Percentiles rank a stretch among this genome's conserved stretches.
These are phyloP conservation scores for Pythium aquatile DNA, from an alignment of 352 stramenopile genomes.

Conservation along the genomic window DNA sequence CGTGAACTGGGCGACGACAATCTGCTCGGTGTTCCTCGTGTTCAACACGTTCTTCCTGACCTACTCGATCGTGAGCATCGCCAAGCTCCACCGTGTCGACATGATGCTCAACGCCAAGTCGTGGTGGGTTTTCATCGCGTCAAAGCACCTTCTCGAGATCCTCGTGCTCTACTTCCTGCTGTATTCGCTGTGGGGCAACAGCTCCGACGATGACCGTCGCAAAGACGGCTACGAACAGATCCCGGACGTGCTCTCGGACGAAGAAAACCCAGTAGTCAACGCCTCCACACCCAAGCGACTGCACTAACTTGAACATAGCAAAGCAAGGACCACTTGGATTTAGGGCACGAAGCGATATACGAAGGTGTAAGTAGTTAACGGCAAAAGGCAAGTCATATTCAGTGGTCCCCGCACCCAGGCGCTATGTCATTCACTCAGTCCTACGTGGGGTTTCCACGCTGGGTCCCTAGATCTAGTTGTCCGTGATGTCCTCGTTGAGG, in stretches of 20 bases:
- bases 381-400: constrained; percentile 14
- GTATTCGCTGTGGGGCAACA: constrained; percentile 92
- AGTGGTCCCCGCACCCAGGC: neutral
- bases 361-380: neutral
- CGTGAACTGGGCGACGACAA: constrained; percentile 95
- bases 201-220: constrained; percentile 55
- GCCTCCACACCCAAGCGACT: constrained; percentile 25
- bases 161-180: constrained; percentile 94
- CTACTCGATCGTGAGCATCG: constrained; percentile 82
- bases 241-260: constrained; percentile 62
- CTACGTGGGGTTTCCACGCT: neutral
- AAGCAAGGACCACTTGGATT: neutral
- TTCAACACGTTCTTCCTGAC: constrained; percentile 87
- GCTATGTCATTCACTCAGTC: neutral
- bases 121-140: constrained; percentile 93
- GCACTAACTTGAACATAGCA: constrained; percentile 18
- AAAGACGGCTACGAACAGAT: constrained; percentile 82
- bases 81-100: constrained; percentile 84
- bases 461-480: constrained; percentile 38
- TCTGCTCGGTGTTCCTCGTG: constrained; percentile 95
- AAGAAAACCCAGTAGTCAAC: constrained; percentile 31
- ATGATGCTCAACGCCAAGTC: constrained; percentile 80
- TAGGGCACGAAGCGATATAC: neutral
- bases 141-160: constrained; percentile 93
- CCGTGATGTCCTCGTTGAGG: constrained; percentile 81